Evolutionary conservation across 176 grass and related monocot genomes (phyloP), one percentile per base, ranked within the genome.

Genomic region (Juncus inflexus): DNA sequence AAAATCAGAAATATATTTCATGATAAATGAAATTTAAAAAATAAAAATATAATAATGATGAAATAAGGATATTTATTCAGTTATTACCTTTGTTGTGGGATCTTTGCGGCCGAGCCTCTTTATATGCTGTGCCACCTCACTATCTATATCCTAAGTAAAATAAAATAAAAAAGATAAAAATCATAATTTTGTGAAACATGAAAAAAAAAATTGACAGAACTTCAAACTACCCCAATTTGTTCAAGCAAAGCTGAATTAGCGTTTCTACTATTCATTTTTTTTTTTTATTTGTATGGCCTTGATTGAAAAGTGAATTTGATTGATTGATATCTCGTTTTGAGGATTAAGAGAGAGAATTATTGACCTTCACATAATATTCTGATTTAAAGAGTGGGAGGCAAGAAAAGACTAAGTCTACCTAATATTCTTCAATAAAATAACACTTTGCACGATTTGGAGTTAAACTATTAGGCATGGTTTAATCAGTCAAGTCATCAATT

Each of bases 91-190:
- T 75, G 87, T 89, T 62, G 87, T 97, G 11, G 87, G 80, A 80
- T 97, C 92, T 64, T 97, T 97, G 35, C 92, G 82, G 57, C 82
- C 92, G 12, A 97, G 67, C 80, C 92, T 86, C 83, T 85, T 76
- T 66, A 89, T 75, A 76, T 97, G 85, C 72, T 97, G 92, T 58
- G 74, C 74, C 62, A 97, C 72, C 38, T 91, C 87, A 75, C 77
- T 74, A 36, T 89, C 92, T 63, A 91, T 70, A 75, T 91, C 92
- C 92, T 91, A 61, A 0, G 67, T 49, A 53, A 64, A 13, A 7
- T 50, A 45, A 66, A 68, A 14, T 55, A 73, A 37, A 64, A 63
- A 54, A 14, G 6, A 63, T 60, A 47, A 55, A 38, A 50, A 6
- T 9, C 43, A 5, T 47, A 9, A 47, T 47, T 47, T 47, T 47